These are phyloP conservation scores for Euryodendron excelsum DNA, from an alignment of 148 eudicot genomes.

Conservation along the genomic window DNA sequence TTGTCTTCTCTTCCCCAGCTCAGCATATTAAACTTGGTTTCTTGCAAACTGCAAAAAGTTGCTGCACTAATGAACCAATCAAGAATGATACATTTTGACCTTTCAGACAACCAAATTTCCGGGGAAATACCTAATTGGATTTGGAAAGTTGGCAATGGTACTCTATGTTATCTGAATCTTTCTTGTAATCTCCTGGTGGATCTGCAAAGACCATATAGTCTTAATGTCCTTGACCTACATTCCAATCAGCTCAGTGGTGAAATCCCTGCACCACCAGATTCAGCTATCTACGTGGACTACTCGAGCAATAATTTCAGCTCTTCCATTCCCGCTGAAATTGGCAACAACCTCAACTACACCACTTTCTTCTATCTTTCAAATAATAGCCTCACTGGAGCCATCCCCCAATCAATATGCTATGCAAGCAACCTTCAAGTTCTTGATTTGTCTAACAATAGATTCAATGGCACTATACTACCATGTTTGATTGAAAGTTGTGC, in stretches of 20 bases:
- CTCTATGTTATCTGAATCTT: slow-evolving; percentile 29
- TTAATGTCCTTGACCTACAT: slow-evolving; percentile 40
- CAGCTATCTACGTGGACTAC: slow-evolving; percentile 30
- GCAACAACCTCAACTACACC: neutral
- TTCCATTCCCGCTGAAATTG: slow-evolving; percentile 23
- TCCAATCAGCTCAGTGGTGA: slow-evolving; percentile 44
- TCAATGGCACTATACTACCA: slow-evolving; percentile 29
- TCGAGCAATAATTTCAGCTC: slow-evolving; percentile 34
- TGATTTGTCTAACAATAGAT: slow-evolving; percentile 36
- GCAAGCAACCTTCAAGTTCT: slow-evolving; percentile 30
- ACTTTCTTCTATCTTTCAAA: slow-evolving; percentile 32
- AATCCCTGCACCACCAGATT: slow-evolving; percentile 31
- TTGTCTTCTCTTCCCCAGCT: slow-evolving; percentile 19
- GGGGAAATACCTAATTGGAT: slow-evolving; percentile 47
- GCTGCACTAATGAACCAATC: slow-evolving; percentile 34
- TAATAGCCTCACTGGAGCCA: slow-evolving; percentile 32
- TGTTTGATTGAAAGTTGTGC: slow-evolving; percentile 24
- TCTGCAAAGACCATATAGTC: slow-evolving; percentile 26
- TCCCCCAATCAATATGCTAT: slow-evolving; percentile 41
- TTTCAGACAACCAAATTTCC: slow-evolving; percentile 33
- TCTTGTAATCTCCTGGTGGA: slow-evolving; percentile 29
- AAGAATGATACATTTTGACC: slow-evolving; percentile 18
- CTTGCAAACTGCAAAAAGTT: slow-evolving; percentile 35
- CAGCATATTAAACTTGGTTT: slow-evolving; percentile 25
- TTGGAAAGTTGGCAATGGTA: slow-evolving; percentile 28